Evolutionary conservation across 306 rosid genomes (phyloP).

Genomic region (Malus orientalis): DNA sequence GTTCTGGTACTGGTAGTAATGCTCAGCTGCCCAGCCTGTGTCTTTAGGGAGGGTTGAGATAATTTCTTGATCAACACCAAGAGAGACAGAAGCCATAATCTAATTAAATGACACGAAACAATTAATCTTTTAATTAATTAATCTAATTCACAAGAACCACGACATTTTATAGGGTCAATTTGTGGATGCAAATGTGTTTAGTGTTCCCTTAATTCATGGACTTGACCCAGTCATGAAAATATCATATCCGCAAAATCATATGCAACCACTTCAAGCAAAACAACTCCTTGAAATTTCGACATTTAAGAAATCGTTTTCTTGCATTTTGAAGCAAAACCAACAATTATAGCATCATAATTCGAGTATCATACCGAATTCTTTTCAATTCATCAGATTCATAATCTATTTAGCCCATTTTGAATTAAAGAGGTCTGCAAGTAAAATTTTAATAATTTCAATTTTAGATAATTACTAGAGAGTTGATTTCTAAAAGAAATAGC

Average conservation of each 20-base stretch:
- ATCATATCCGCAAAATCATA: background rate
- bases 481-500: no score
- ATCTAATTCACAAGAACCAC: background rate
- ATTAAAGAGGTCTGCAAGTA: no score
- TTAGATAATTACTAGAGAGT: no score
- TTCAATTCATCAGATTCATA: no score
- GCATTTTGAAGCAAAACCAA: no score
- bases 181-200: background rate
- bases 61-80: background rate
- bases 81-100: background rate
- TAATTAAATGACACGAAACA: background rate
- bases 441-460: no score
- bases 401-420: no score
- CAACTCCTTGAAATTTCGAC: no score
- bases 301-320: no score
- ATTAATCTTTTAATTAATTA: background rate
- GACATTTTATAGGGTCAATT: background rate
- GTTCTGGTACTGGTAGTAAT: background rate
- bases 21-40: background rate
- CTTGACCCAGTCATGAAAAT: background rate
- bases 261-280: no score
- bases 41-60: slow-evolving; percentile 1
- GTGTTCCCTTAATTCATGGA: background rate
- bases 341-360: no score
- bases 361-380: no score